phyloP scores from a whole-genome alignment of 257 asterid genomes.

The Ocimum tenuiflorum region DNA sequence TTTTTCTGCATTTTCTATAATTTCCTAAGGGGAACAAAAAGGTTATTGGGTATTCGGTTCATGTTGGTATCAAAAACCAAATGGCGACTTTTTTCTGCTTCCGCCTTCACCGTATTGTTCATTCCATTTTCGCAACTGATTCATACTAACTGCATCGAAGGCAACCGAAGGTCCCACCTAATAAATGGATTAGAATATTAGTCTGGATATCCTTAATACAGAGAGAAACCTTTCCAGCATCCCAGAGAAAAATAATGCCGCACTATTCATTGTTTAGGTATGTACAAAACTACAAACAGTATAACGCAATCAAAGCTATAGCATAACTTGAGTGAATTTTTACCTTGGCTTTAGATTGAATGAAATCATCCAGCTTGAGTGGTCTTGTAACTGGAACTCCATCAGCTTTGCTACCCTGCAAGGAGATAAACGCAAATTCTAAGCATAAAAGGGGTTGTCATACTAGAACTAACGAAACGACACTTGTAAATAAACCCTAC shows the following conservation, averaged over 20 bases:
- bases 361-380: slow-evolving; percentile 68
- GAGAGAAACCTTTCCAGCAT: no score
- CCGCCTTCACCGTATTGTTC: slow-evolving; percentile 99
- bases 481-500: neutral
- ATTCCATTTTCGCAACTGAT: slow-evolving; percentile 91
- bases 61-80: slow-evolving; percentile 55
- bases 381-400: slow-evolving; percentile 45
- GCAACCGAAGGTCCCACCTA: slow-evolving; percentile 99
- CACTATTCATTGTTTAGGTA: no score
- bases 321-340: neutral
- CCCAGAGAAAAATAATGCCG: no score
- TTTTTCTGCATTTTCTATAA: slow-evolving; percentile 13
- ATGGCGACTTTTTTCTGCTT: slow-evolving; percentile 79
- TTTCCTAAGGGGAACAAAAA: slow-evolving; percentile 1
- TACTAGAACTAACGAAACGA: neutral
- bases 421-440: slow-evolving; percentile 4
- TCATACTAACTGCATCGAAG: slow-evolving; percentile 89
- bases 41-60: neutral
- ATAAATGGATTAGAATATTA: neutral
- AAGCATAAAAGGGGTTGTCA: neutral
- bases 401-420: slow-evolving; percentile 43
- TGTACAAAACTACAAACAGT: no score
- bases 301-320: no score
- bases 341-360: slow-evolving; percentile 83
- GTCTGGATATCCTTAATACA: neutral